Conservation (phyloP, 352 stramenopile species). For the Globisporangium solare region DNA sequence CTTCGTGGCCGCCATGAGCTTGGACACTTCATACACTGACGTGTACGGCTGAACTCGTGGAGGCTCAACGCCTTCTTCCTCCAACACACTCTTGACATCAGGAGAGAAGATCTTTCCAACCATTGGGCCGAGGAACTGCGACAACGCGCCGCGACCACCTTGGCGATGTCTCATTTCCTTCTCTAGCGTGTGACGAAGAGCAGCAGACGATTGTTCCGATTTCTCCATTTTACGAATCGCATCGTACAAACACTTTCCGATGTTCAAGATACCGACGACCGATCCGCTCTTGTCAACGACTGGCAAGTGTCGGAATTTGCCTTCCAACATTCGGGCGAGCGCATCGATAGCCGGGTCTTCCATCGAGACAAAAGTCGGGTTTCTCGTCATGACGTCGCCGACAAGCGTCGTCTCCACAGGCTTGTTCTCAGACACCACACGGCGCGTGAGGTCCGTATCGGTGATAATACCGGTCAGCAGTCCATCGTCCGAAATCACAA, state of each 20-base stretch:
- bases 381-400: constrained; percentile 77
- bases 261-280: constrained; percentile 96
- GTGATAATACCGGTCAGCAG: constrained; percentile 94
- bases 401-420: constrained; percentile 66
- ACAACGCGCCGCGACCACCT: constrained; percentile 35
- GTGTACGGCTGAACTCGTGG: constrained; percentile 83
- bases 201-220: constrained; percentile 68
- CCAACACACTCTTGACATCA: constrained; percentile 81
- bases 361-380: constrained; percentile 80
- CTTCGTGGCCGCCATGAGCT: constrained; percentile 91
- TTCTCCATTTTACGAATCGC: constrained; percentile 97
- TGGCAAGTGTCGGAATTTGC: constrained; percentile 84
- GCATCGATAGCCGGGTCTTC: constrained; percentile 83
- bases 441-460: constrained; percentile 85
- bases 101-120: constrained; percentile 87
- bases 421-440: constrained; percentile 77
- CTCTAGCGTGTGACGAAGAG: constrained; percentile 72
- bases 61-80: constrained; percentile 70
- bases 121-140: constrained; percentile 75
- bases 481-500: constrained; percentile 89
- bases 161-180: constrained; percentile 63
- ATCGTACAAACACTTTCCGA: constrained; percentile 98
- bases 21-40: constrained; percentile 91
- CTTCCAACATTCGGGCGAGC: constrained; percentile 82
- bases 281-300: constrained; percentile 75